A percentile compares a stretch with the other conserved stretches of the same genome.
Evolutionary conservation across 1,284 basidiomycete species (phyloP).

Genomic region (Rhodotorula sp.): DNA sequence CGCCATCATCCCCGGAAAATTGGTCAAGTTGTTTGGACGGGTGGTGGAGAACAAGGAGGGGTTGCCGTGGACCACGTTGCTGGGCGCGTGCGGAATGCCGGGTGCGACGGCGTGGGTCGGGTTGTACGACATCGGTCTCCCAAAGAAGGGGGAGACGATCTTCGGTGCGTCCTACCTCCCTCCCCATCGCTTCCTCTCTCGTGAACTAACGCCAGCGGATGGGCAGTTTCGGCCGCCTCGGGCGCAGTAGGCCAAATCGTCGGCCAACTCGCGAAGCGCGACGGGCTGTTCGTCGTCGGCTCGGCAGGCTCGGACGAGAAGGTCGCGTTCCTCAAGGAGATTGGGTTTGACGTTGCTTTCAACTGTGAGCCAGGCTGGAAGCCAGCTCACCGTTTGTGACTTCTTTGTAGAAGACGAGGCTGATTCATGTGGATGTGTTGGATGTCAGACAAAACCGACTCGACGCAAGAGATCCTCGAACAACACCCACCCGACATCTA

Average conservation of each 20-base stretch:
- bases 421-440: neutral
- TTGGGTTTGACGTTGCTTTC: slow-evolving; percentile 77
- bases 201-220: neutral
- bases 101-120: slow-evolving; percentile 53
- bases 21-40: slow-evolving; percentile 12
- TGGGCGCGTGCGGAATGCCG: slow-evolving; percentile 52
- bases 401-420: neutral
- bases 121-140: slow-evolving; percentile 69
- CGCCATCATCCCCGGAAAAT: slow-evolving; percentile 22
- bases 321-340: slow-evolving; percentile 67
- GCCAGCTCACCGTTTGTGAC: neutral
- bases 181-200: slow-evolving; percentile 40
- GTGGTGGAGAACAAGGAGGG: slow-evolving; percentile 49
- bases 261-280: slow-evolving; percentile 41
- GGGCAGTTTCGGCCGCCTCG: slow-evolving; percentile 32
- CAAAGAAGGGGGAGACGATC: slow-evolving; percentile 78
- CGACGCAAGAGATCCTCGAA: slow-evolving; percentile 57
- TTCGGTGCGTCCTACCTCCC: slow-evolving; percentile 59
- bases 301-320: slow-evolving; percentile 69
- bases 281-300: slow-evolving; percentile 63
- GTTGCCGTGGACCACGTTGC: slow-evolving; percentile 49
- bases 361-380: slow-evolving; percentile 56
- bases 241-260: slow-evolving; percentile 45
- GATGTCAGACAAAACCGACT: slow-evolving; percentile 55
- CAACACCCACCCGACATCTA: slow-evolving; percentile 65